A percentile compares a stretch with the other conserved stretches of the same genome.
phyloP scores from a whole-genome alignment of 495 filamentous ascomycete species.

The Glonium stellatum region DNA sequence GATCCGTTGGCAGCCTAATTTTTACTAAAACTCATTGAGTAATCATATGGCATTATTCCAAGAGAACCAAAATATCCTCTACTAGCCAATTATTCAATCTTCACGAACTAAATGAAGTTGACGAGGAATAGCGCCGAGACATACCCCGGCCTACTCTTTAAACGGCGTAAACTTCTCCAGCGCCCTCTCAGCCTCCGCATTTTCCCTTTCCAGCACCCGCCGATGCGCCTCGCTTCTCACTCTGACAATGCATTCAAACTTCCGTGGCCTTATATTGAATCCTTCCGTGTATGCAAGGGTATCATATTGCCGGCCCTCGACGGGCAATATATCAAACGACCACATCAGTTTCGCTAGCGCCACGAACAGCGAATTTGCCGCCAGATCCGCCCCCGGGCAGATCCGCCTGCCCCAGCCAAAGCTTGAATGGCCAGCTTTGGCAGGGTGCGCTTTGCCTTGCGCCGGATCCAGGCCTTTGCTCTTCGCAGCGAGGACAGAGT shows the following conservation, averaged over 20 bases:
- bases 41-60: no score
- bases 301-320: constrained; percentile 29
- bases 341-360: constrained; percentile 34
- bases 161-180: constrained; percentile 34
- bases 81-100: no score
- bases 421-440: constrained; percentile 40
- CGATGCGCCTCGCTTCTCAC: constrained; percentile 28
- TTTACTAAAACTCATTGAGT: no score
- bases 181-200: constrained; percentile 23
- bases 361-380: constrained; percentile 33
- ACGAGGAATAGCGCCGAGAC: no score
- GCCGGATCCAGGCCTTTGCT: constrained; percentile 14
- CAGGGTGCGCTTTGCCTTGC: constrained; percentile 38
- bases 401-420: constrained; percentile 45
- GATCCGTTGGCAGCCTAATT: no score
- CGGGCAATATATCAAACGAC: constrained; percentile 32
- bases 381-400: constrained; percentile 35
- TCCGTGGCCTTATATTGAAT: constrained; percentile 34
- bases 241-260: constrained; percentile 32
- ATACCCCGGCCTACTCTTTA: constrained; percentile 11
- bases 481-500: constrained; percentile 7
- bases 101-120: no score
- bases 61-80: no score
- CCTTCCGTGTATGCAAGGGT: constrained; percentile 37
- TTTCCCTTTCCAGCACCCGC: constrained; percentile 27